Evolutionary conservation across 495 filamentous ascomycete genomes (phyloP), one percentile per base, ranked within the genome.

Genomic region (Astrocystis sublimbata): DNA sequence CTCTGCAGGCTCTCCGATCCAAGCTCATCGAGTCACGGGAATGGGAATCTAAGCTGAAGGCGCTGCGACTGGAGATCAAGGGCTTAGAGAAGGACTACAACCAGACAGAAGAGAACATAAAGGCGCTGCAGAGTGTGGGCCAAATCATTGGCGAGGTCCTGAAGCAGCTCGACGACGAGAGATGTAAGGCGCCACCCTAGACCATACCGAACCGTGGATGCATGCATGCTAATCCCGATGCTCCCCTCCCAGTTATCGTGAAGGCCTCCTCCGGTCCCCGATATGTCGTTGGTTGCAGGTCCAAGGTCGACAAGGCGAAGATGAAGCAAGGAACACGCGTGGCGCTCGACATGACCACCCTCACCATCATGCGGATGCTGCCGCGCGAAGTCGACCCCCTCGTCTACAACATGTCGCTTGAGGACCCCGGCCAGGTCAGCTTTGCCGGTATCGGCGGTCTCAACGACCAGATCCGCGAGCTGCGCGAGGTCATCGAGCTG

Each of bases 291-390:
- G 96, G 96, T 53, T 99, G 96, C 80, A 88, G 96, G 58, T 97
- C 92, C 36, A 98, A 98, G 77, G 94, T 99, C 66, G 94, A 98
- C 77, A 97, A 96, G 75, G 78, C 81, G 56, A 97, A 97, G 81
- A 81, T 99, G 67, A 97, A 97, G 82, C 96, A 99, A 78, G 96
- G 96, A 64, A 96, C 93, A 4, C 92, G 96, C 68, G 96, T 99
- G 61, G 94, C 96, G 43, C 90, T 99, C 57, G 96, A 99, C 74
- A 99, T 99, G 96, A 99, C 96, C 38, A 99, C 96, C 15, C 88
- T 99, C 63, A 99, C 96, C 28, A 99, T 99, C 76, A 99, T 99
- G 96, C 91, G 96, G 61, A 99, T 99, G 96, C 79, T 99, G 41
- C 96, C 96, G 41, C 91, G 96, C 66, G 96, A 99, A 80, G 96